Base-by-base conservation (phyloP, 768 basidiomycete genomes). In the Tulasnella sp. region DNA sequence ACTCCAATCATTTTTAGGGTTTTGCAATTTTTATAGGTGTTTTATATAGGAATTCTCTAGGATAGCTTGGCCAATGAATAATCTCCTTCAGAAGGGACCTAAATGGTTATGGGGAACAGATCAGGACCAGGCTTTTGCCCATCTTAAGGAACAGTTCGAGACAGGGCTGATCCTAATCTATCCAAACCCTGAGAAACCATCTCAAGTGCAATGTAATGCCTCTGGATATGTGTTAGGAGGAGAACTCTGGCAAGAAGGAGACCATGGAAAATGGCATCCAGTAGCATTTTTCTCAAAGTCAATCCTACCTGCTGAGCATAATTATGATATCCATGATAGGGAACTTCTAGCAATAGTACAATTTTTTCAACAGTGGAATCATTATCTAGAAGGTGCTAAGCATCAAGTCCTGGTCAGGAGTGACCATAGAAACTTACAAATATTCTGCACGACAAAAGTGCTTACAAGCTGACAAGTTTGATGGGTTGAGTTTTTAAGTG, bases 251-350 rank as follows among this genome's bases (percentile, higher is more conserved):
- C 44, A 52, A 49, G 9, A 19, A 10, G n/a, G 24, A 43, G 12
- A 45, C 21, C 2, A 24, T 21, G 44, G 46, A n/a, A 15, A 15
- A 15, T 52, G 53, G 7, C 61, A 63, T 29, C 62, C 62, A n/a
- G 53, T 63, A 21, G 61, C 61, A 19, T 63, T 38, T 24, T 48
- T 41, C 51, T 63, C 62, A n/a, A 22, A 43, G 21, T 55, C 31
- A 25, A 34, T 62, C n/a, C 49, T 25, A 11, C 45, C 60, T 24
- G 62, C 62, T 2, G 62, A 63, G 46, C 2, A 15, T 5, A 63
- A 49, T 21, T 63, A 71, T 62, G 58, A 63, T 31, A 65, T 68
- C 17, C 61, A 66, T 53, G 70, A 71, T 49, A 70, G 69, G 57
- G 70, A 71, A 49, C 41, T 70, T 4, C 62, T 69, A 3, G 68